Evolutionary conservation across 208 protist species (phyloP).

Genomic region (Phytomonas sp.): DNA sequence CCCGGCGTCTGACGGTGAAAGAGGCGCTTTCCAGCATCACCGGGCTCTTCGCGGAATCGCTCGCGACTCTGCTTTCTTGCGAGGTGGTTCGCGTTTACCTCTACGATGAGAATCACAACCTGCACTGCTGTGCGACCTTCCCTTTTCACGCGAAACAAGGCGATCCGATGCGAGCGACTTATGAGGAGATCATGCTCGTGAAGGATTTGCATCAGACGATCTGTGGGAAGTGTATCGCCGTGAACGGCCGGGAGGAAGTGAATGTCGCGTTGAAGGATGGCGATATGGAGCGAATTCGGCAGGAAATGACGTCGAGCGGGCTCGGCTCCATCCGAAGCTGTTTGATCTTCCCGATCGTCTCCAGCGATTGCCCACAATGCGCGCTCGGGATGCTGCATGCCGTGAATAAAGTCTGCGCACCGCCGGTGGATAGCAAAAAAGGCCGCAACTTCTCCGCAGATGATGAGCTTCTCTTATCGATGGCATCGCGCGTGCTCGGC

Average conservation of each 20-base stretch:
- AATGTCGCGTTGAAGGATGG: conserved; percentile 18
- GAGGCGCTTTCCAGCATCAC: conserved; percentile 33
- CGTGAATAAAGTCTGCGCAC: conserved; percentile 63
- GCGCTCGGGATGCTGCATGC: conserved; percentile 81
- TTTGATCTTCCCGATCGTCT: conserved; percentile 75
- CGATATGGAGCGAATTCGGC: conserved; percentile 26
- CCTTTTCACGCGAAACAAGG: conserved; percentile 31
- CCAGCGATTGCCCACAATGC: neutral
- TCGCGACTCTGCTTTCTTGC: conserved; percentile 69
- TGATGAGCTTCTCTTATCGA: conserved; percentile 59
- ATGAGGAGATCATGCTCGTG: conserved; percentile 67
- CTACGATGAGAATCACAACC: conserved; percentile 62
- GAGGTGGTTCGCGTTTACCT: conserved; percentile 85
- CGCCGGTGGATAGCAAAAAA: conserved; percentile 16
- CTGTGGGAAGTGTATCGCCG: conserved; percentile 57
- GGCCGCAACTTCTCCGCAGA: conserved; percentile 24
- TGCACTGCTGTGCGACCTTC: conserved; percentile 62
- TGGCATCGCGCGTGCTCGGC: conserved; percentile 51
- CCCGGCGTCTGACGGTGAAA: conserved; percentile 5
- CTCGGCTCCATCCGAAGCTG: conserved; percentile 72
- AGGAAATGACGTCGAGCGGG: conserved; percentile 32
- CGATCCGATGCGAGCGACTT: conserved; percentile 62
- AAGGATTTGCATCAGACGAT: conserved; percentile 76
- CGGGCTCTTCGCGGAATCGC: conserved; percentile 64
- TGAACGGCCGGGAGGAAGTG: conserved; percentile 50